Base-by-base conservation (phyloP, 768 basidiomycete genomes). In the Psilocybe sp. region DNA sequence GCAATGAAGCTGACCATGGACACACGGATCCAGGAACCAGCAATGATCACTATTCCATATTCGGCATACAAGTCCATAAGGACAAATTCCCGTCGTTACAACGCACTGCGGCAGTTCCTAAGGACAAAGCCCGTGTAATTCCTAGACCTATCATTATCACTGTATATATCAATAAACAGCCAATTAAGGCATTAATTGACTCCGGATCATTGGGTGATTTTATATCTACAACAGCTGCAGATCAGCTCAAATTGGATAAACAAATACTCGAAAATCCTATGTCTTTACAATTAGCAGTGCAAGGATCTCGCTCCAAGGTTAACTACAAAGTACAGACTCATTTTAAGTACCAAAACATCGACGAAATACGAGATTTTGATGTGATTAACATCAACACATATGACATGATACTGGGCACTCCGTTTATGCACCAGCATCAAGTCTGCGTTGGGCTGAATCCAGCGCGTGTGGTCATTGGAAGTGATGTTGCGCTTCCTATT, bases 261-360 rank as follows among this genome's bases (percentile, higher is more conserved):
- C 44, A 49, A 1, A 47, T 54, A 12, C 45, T 77, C 2, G 58
- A 40, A 3, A 65, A 64, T 31, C 70, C 65, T 1, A 16, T 76
- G 1, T 53, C 62, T 2, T 33, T 75, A 1, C 70, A 73, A 32
- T 50, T 76, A 1, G 73, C 71, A 0, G 65, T 70, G 0, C 66
- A 71, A 34, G 78, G 76, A 0, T 78, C 75, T 0, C 42, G 66
- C 0, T 65, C 71, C 0, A 68, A 68, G 31, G 60, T 79, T 0
- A 76, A 72, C 47, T 62, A 35, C 18, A 41, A 58, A 0, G 51
- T 61, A 0, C 51, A 28, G 1, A 69, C 58, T 0, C 12, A 58
- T 1, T 33, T 77, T 0, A 33, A 57, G 9, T 76, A 73, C 51
- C 69, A 73, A 48, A 14, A 34, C 0, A 69, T 76, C 0, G 53